Evolutionary conservation across 768 basidiomycete genomes (phyloP).

Genomic region (Lactarius vividus): DNA sequence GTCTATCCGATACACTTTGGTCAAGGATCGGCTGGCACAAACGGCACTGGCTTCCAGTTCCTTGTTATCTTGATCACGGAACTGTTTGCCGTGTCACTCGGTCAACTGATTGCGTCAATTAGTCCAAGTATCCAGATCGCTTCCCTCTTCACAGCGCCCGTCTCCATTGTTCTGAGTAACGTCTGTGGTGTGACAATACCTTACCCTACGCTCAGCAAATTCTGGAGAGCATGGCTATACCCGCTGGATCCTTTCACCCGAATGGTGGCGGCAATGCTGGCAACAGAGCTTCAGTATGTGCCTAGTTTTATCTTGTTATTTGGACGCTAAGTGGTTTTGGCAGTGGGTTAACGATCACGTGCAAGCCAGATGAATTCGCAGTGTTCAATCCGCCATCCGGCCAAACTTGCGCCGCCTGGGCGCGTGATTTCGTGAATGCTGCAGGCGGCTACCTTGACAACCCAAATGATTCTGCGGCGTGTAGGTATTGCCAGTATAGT

Average conservation of each 20-base stretch:
- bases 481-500: constrained; percentile 70
- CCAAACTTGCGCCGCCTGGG: constrained; percentile 73
- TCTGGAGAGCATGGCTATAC: constrained; percentile 83
- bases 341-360: constrained; percentile 61
- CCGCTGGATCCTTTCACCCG: constrained; percentile 70
- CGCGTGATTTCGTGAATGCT: constrained; percentile 54
- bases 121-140: constrained; percentile 70
- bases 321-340: not conserved
- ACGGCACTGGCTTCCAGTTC: constrained; percentile 72
- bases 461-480: constrained; percentile 52
- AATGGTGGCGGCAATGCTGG: constrained; percentile 70
- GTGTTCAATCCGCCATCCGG: constrained; percentile 70
- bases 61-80: constrained; percentile 71
- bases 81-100: constrained; percentile 68
- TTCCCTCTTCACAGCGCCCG: constrained; percentile 75
- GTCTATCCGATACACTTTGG: constrained; percentile 70
- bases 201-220: constrained; percentile 57
- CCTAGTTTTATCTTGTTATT: not conserved
- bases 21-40: constrained; percentile 55
- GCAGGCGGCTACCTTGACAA: constrained; percentile 78
- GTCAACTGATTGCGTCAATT: constrained; percentile 71
- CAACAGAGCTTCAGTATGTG: constrained; percentile 68
- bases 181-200: constrained; percentile 86
- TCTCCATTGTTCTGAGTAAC: constrained; percentile 58
- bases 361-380: constrained; percentile 67